phyloP scores from a whole-genome alignment of 345 rosid genomes.

The Rhodomyrtus tomentosa region DNA sequence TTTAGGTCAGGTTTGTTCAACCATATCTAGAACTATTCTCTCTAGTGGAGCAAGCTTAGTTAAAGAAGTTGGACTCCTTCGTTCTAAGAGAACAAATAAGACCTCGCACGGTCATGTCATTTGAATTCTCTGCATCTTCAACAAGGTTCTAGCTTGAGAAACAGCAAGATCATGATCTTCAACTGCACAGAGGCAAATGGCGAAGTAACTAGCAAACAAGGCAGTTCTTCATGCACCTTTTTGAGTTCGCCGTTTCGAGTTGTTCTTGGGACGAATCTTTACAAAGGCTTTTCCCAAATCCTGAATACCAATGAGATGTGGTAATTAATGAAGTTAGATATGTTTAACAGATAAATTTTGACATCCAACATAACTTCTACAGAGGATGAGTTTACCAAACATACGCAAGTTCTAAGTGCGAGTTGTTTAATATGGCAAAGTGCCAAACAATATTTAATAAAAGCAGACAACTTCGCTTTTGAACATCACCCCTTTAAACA shows the following conservation, averaged over 20 bases:
- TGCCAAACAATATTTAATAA: background rate
- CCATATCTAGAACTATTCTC: background rate
- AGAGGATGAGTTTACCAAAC: background rate
- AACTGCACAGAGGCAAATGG: background rate
- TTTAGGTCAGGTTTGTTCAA: background rate
- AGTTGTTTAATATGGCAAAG: background rate
- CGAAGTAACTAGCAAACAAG: background rate
- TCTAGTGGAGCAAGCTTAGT: background rate
- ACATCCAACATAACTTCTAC: background rate
- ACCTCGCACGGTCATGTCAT: background rate
- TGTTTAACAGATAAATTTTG: background rate
- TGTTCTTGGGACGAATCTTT: constrained; percentile 50
- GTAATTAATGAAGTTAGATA: background rate
- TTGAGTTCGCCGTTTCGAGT: constrained; percentile 31
- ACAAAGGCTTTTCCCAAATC: constrained; percentile 36
- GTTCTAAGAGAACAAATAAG: background rate
- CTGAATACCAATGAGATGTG: constrained; percentile 7
- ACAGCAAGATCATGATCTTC: background rate
- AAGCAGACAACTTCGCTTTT: background rate
- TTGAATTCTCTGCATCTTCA: background rate
- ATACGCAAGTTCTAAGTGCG: background rate
- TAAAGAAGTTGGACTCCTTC: background rate
- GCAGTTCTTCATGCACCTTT: background rate
- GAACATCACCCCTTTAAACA: background rate
- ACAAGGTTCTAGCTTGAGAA: background rate